A percentile compares a stretch with the other conserved stretches of the same genome.
These are phyloP conservation scores for Entonaema liquescens DNA, from an alignment of 495 filamentous ascomycete genomes.

Conservation along the genomic window DNA sequence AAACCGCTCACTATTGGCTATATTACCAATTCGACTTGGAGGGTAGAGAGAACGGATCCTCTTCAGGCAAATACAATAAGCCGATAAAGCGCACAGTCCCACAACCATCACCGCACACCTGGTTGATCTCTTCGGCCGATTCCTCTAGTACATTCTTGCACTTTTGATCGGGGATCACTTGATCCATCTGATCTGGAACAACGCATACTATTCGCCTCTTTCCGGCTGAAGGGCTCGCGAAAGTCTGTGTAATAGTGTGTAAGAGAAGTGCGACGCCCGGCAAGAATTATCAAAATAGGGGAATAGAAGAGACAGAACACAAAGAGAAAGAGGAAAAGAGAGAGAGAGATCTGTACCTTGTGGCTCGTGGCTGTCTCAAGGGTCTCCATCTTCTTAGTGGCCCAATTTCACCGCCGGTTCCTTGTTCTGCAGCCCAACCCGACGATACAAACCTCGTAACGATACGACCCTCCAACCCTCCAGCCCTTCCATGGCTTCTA, in stretches of 20 bases:
- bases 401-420: conserved; percentile 43
- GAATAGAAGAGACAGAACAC: neutral
- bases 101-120: conserved; percentile 24
- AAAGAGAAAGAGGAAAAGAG: neutral
- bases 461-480: conserved; percentile 8
- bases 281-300: conserved; percentile 17
- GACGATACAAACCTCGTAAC: conserved; percentile 21
- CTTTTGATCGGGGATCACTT: conserved; percentile 27
- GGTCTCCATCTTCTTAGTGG: conserved; percentile 35
- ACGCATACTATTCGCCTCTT: conserved; percentile 31
- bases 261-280: conserved; percentile 8
- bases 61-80: conserved; percentile 41
- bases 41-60: conserved; percentile 29
- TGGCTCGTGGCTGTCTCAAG: conserved; percentile 35
- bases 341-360: conserved; percentile 1
- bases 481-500: conserved; percentile 41
- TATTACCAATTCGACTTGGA: conserved; percentile 26
- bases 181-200: conserved; percentile 28
- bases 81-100: conserved; percentile 25
- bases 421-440: conserved; percentile 44
- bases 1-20: conserved; percentile 32
- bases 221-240: conserved; percentile 29
- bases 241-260: neutral
- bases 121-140: conserved; percentile 6
- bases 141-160: conserved; percentile 27